A percentile compares a stretch with the other conserved stretches of the same genome.
Evolutionary conservation across 768 basidiomycete genomes (phyloP).

Genomic region (Xerocomus spinulosus): DNA sequence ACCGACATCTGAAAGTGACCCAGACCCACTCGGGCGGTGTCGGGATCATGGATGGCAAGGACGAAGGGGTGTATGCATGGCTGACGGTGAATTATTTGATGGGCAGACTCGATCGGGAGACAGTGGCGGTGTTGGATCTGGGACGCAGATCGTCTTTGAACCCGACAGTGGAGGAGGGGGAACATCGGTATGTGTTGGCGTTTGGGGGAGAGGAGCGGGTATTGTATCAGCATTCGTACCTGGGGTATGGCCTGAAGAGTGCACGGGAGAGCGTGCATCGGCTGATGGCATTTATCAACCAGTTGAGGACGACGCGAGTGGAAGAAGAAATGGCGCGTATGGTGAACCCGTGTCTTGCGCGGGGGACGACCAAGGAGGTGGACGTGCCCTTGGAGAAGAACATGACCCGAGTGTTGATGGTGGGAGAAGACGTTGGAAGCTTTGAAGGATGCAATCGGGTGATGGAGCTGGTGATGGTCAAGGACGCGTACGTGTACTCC

Average conservation of each 20-base stretch:
- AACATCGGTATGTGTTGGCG: constrained; percentile 83
- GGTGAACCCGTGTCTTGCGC: constrained; percentile 78
- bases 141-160: constrained; percentile 99
- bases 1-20: constrained; percentile 64
- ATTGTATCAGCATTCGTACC: constrained; percentile 95
- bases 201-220: constrained; percentile 70
- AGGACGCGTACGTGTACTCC: constrained; percentile 71
- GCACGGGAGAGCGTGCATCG: constrained; percentile 82
- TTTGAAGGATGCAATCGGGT: constrained; percentile 85
- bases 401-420: constrained; percentile 74
- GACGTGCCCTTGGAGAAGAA: constrained; percentile 49
- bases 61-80: constrained; percentile 99
- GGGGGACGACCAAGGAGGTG: constrained; percentile 57
- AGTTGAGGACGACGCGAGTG: constrained; percentile 32
- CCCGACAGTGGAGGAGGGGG: constrained; percentile 77
- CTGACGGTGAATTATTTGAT: constrained; percentile 95
- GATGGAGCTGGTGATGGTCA: constrained; percentile 87
- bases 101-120: constrained; percentile 56
- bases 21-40: constrained; percentile 67
- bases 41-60: constrained; percentile 89
- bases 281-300: constrained; percentile 79
- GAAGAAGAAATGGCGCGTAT: constrained; percentile 8
- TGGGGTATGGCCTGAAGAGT: constrained; percentile 93
- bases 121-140: constrained; percentile 77
- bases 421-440: constrained; percentile 72